phyloP scores from a whole-genome alignment of 345 rosid genomes.

The Ceriops zippeliana region DNA sequence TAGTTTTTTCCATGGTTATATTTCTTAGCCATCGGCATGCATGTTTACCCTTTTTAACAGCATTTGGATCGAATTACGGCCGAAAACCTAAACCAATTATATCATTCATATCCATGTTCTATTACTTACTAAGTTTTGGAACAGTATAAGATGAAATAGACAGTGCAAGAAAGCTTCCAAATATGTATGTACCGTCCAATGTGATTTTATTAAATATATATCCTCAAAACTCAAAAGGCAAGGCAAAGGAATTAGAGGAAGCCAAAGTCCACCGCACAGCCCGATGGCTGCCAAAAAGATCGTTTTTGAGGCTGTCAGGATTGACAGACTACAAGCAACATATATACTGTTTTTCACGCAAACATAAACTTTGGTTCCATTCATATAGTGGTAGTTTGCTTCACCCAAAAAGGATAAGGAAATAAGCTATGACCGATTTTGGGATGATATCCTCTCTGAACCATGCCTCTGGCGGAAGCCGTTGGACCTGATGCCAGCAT shows the following conservation, averaged over 20 bases:
- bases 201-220: conserved; percentile 26
- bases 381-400: conserved; percentile 34
- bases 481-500: conserved; percentile 28
- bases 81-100: no score
- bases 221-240: conserved; percentile 28
- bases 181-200: conserved; percentile 1
- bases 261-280: conserved; percentile 41
- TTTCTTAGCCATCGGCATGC: no score
- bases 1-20: no score
- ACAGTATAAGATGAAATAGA: neutral
- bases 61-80: no score
- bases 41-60: no score
- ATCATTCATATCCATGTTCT: no score
- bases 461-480: conserved; percentile 38
- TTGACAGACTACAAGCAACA: conserved; percentile 40
- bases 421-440: conserved; percentile 43
- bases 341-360: conserved; percentile 55
- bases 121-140: no score
- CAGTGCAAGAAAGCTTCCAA: neutral
- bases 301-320: conserved; percentile 24
- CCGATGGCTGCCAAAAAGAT: conserved; percentile 34
- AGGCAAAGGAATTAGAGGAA: conserved; percentile 39
- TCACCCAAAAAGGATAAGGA: conserved; percentile 28
- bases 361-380: conserved; percentile 44
- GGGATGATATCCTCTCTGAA: conserved; percentile 59